These are phyloP conservation scores for Marasmius fiardii DNA, from an alignment of 1,284 basidiomycete genomes.

Conservation along the genomic window DNA sequence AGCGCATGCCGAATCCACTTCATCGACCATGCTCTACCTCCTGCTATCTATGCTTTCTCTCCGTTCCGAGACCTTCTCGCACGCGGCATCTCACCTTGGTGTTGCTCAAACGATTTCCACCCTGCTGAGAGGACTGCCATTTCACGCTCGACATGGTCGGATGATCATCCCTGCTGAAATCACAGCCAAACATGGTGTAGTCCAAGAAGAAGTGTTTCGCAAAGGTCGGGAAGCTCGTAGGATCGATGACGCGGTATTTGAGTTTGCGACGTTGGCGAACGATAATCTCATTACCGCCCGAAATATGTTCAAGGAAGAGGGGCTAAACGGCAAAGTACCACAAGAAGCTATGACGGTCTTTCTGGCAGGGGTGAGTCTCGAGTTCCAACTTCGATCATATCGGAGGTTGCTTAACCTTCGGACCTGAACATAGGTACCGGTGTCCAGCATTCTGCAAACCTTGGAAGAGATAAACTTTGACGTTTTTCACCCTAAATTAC, in stretches of 20 bases:
- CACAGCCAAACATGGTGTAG: slow-evolving; percentile 74
- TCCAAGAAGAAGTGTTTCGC: slow-evolving; percentile 85
- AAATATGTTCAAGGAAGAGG: slow-evolving; percentile 64
- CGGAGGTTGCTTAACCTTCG: slow-evolving; percentile 13
- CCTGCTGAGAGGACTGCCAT: slow-evolving; percentile 75
- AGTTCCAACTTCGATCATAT: slow-evolving; percentile 14
- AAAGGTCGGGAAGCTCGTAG: slow-evolving; percentile 61
- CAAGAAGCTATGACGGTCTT: slow-evolving; percentile 73
- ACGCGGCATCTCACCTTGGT: slow-evolving; percentile 79
- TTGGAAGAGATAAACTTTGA: slow-evolving; percentile 83
- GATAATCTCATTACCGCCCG: slow-evolving; percentile 87
- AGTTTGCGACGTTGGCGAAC: slow-evolving; percentile 88
- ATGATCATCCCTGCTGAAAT: slow-evolving; percentile 86
- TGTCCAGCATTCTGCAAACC: slow-evolving; percentile 67
- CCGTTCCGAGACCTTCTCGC: slow-evolving; percentile 63
- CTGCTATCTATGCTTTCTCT: slow-evolving; percentile 71
- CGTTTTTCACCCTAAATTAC: slow-evolving; percentile 71
- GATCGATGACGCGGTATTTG: slow-evolving; percentile 77
- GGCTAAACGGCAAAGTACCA: slow-evolving; percentile 57
- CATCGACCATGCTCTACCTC: slow-evolving; percentile 78
- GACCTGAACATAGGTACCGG: slow-evolving; percentile 57
- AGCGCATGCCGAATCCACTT: slow-evolving; percentile 74
- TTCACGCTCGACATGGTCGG: slow-evolving; percentile 68
- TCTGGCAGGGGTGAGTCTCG: slow-evolving; percentile 64
- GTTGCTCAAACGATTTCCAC: slow-evolving; percentile 69